Percentiles rank a stretch among this genome's conserved stretches.
phyloP scores from a whole-genome alignment of 1,139 yeast species.

The Saccharomyces hybrid region DNA sequence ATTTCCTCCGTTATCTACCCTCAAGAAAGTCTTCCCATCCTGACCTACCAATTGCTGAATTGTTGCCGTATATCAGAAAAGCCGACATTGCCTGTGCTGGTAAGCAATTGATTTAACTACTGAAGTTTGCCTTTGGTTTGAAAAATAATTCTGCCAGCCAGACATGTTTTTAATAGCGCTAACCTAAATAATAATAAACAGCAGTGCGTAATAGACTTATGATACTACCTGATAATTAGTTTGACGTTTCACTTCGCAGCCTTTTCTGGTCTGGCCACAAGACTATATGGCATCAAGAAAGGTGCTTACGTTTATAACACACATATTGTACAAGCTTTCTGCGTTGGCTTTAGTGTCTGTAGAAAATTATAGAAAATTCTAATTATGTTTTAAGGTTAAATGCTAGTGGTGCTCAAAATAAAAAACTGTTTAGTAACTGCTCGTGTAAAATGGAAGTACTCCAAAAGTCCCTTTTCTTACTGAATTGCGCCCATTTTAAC shows the following conservation, averaged over 20 bases:
- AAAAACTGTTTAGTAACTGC: background rate
- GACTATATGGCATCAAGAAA: no score
- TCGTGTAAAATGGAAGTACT: background rate
- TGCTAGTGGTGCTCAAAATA: no score
- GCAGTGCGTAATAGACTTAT: background rate
- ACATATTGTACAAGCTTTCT: no score
- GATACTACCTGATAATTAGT: no score
- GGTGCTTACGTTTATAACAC: no score
- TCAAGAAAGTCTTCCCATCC: background rate
- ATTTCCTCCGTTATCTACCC: background rate
- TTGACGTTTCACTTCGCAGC: background rate
- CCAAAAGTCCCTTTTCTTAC: background rate
- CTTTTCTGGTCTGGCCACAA: background rate
- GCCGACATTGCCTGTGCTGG: background rate
- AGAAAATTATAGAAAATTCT: no score
- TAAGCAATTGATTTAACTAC: background rate
- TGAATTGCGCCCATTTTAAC: background rate
- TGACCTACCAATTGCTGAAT: background rate
- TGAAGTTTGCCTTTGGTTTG: background rate
- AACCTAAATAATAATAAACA: no score
- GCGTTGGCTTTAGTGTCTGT: no score
- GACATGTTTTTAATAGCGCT: background rate
- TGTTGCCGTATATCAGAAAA: background rate
- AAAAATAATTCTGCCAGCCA: background rate
- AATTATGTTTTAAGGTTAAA: no score